Evolutionary conservation across 2,329 filamentous ascomycete genomes (phyloP).

Genomic region (Fusarium sp.): DNA sequence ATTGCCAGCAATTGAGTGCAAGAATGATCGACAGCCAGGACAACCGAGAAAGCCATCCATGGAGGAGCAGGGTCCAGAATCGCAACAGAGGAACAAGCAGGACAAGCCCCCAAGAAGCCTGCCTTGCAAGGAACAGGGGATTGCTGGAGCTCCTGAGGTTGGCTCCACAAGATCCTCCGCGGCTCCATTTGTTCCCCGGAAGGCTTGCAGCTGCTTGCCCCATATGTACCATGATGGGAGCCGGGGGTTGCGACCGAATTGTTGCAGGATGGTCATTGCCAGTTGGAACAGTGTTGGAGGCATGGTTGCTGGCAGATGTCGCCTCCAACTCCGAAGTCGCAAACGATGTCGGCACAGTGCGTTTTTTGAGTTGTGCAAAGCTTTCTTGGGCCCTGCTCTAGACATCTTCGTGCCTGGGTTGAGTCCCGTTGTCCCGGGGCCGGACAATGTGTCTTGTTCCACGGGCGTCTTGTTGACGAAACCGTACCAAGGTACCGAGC

Average conservation of each 20-base stretch:
- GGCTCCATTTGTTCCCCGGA: constrained; percentile 41
- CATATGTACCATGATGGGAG: constrained; percentile 5
- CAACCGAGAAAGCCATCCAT: constrained; percentile 8
- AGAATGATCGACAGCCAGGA: constrained; percentile 32
- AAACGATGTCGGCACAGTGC: not conserved
- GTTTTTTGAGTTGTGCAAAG: not conserved
- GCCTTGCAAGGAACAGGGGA: constrained; percentile 19
- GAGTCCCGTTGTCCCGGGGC: not conserved
- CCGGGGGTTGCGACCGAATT: not conserved
- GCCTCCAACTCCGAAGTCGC: not conserved
- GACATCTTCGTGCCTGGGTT: not conserved
- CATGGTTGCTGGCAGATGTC: not conserved
- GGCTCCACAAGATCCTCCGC: constrained; percentile 40
- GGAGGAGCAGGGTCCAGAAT: constrained; percentile 24
- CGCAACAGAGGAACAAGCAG: constrained; percentile 7
- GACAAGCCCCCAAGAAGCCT: not conserved
- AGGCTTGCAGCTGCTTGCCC: constrained; percentile 35
- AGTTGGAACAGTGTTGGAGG: not conserved
- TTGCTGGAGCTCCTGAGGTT: constrained; percentile 26
- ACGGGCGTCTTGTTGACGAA: constrained; percentile 16
- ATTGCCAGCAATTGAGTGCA: constrained; percentile 1
- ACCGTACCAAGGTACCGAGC: constrained; percentile 7
- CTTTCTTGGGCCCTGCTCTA: not conserved
- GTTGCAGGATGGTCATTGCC: not conserved
- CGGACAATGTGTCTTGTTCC: constrained; percentile 6